Evolutionary conservation across 1,284 basidiomycete species (phyloP).

Genomic region (Taiwanofungus camphoratus): DNA sequence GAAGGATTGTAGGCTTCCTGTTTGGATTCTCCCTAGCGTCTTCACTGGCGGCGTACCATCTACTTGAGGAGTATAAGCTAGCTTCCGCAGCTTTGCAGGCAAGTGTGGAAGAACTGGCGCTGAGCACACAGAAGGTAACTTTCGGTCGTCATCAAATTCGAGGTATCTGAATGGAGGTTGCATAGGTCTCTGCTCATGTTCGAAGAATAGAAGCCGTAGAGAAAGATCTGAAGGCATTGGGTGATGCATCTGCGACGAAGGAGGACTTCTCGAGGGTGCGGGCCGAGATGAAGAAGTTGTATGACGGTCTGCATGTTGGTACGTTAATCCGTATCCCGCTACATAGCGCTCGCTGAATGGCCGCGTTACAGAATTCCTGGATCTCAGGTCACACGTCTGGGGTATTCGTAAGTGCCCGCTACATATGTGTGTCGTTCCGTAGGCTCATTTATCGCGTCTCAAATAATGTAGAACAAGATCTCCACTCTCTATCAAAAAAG

Average conservation of each 20-base stretch:
- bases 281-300: conserved; percentile 81
- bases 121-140: conserved; percentile 75
- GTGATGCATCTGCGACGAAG: conserved; percentile 62
- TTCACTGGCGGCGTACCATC: conserved; percentile 79
- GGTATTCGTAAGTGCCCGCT: conserved; percentile 66
- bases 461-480: conserved; percentile 68
- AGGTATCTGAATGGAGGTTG: not conserved
- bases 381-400: conserved; percentile 74
- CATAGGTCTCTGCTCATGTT: conserved; percentile 78
- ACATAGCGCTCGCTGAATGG: not conserved
- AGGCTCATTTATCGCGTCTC: too few relatives aligned
- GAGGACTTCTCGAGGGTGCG: conserved; percentile 74
- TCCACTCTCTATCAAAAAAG: conserved; percentile 69
- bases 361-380: conserved; percentile 57
- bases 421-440: too few relatives aligned
- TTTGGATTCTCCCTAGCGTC: conserved; percentile 85
- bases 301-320: conserved; percentile 77
- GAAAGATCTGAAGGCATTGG: conserved; percentile 77
- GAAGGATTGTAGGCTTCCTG: conserved; percentile 82
- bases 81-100: conserved; percentile 80
- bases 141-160: conserved; percentile 1
- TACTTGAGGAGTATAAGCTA: conserved; percentile 86
- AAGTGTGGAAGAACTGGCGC: conserved; percentile 82
- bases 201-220: conserved; percentile 83
- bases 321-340: conserved; percentile 20